A percentile compares a stretch with the other conserved stretches of the same genome.
Evolutionary conservation across 2,329 filamentous ascomycete species (phyloP).

Genomic region (Colletotrichum agaves): DNA sequence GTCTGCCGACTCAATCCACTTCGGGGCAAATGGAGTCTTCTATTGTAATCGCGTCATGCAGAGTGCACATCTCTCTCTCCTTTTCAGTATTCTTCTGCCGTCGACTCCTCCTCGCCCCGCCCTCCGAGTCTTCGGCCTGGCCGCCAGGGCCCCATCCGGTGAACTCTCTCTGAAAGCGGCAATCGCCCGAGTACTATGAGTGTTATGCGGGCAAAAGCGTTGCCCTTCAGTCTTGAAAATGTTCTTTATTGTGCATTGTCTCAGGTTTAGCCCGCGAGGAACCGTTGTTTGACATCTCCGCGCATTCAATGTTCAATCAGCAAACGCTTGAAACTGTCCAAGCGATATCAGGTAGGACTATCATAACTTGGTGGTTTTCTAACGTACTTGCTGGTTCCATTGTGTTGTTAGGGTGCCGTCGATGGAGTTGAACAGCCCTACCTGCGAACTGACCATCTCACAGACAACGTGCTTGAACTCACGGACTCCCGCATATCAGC

Average conservation of each 20-base stretch:
- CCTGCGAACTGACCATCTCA: not conserved
- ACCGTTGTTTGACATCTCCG: conserved; percentile 19
- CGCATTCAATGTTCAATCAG: conserved; percentile 1
- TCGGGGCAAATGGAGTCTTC: not conserved
- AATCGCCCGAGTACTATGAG: not conserved
- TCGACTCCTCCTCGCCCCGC: not conserved
- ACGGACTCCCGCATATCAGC: conserved; percentile 24
- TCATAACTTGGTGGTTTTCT: too few species aligned
- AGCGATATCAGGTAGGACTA: not conserved
- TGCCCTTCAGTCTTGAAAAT: not conserved
- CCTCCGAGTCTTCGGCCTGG: not conserved
- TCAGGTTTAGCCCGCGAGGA: not conserved
- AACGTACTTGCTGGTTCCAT: not conserved
- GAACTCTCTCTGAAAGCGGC: not conserved
- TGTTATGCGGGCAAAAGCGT: not conserved
- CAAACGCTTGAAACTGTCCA: not conserved
- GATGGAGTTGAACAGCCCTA: not conserved
- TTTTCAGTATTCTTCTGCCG: not conserved
- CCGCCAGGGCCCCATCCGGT: not conserved
- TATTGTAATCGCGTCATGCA: not conserved
- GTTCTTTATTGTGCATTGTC: not conserved
- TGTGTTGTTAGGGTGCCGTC: not conserved
- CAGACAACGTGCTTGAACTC: conserved; percentile 3
- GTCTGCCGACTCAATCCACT: conserved; percentile 13
- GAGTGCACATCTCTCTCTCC: not conserved